Evolutionary conservation across 192 early-diverging fungal genomes (phyloP).

Genomic region (Mortierella alpina): DNA sequence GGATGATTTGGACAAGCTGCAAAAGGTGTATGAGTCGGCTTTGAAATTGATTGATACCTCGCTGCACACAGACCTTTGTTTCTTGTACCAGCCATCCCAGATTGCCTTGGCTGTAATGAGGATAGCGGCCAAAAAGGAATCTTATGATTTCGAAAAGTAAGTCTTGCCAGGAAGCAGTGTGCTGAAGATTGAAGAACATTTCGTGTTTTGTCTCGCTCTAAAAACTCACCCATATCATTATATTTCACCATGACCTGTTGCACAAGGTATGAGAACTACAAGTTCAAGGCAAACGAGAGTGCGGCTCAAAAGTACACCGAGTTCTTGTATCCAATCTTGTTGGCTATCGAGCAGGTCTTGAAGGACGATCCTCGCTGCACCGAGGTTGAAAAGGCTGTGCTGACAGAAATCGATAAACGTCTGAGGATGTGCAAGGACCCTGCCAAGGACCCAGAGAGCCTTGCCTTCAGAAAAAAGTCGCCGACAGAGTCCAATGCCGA

Average conservation of each 20-base stretch:
- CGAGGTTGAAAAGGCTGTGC: constrained; percentile 56
- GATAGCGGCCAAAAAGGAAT: constrained; percentile 67
- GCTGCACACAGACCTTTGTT: constrained; percentile 77
- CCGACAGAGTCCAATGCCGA: constrained; percentile 16
- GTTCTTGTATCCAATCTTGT: constrained; percentile 58
- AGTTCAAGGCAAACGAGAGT: constrained; percentile 33
- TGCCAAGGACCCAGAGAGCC: constrained; percentile 75
- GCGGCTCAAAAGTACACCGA: constrained; percentile 45
- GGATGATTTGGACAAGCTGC: constrained; percentile 55
- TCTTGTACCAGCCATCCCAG: constrained; percentile 82
- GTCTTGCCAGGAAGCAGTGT: background rate
- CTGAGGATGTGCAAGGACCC: constrained; percentile 78
- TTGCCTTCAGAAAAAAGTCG: constrained; percentile 54
- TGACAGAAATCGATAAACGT: constrained; percentile 69
- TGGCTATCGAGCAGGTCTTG: constrained; percentile 64
- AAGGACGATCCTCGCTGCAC: constrained; percentile 50
- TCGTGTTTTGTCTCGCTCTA: background rate
- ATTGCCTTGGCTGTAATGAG: constrained; percentile 75
- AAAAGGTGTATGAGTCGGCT: constrained; percentile 66
- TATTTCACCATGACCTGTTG: background rate
- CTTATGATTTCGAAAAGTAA: constrained; percentile 64
- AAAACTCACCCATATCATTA: background rate
- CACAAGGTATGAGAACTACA: constrained; percentile 29
- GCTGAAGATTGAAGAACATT: background rate
- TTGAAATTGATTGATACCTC: constrained; percentile 66